These are phyloP conservation scores for Trichosanthes cucumerina DNA, from an alignment of 306 rosid species.

Conservation along the genomic window DNA sequence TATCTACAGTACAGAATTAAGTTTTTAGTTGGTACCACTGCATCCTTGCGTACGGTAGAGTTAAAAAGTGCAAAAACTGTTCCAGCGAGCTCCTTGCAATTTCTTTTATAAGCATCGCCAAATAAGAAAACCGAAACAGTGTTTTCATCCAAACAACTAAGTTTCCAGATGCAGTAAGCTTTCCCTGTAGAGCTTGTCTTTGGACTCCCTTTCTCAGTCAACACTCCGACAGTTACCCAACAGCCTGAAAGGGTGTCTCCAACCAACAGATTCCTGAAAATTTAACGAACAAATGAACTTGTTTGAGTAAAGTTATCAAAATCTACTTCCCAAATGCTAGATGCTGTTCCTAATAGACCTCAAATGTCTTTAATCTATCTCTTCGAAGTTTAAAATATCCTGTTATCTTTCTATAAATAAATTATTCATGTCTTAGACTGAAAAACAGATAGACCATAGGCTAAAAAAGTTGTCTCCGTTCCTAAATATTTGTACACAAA, in stretches of 20 bases:
- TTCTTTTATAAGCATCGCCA: slow-evolving; percentile 74
- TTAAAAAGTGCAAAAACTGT: slow-evolving; percentile 64
- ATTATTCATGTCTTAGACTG: not conserved
- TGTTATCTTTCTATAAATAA: not conserved
- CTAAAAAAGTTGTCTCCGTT: not conserved
- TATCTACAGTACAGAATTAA: not conserved
- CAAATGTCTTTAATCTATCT: not conserved
- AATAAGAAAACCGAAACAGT: slow-evolving; percentile 66
- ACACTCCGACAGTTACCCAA: slow-evolving; percentile 83
- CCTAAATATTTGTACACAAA: not conserved
- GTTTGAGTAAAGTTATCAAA: not conserved
- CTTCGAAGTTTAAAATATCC: not conserved
- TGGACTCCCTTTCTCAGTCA: slow-evolving; percentile 64
- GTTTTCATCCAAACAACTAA: slow-evolving; percentile 65
- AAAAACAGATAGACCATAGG: not conserved
- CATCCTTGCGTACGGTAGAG: slow-evolving; percentile 63
- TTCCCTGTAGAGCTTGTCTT: slow-evolving; percentile 64
- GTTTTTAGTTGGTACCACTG: slow-evolving; percentile 29
- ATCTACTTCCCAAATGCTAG: not conserved
- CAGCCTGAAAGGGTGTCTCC: slow-evolving; percentile 71
- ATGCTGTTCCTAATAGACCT: not conserved
- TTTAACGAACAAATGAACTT: not conserved
- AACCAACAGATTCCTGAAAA: slow-evolving; percentile 47
- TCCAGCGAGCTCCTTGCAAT: slow-evolving; percentile 48
- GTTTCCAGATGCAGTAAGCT: slow-evolving; percentile 60